Percentiles rank a stretch among this genome's conserved stretches.
phyloP scores from a whole-genome alignment of 1,139 yeast genomes.

The Kazachstania sp. region DNA sequence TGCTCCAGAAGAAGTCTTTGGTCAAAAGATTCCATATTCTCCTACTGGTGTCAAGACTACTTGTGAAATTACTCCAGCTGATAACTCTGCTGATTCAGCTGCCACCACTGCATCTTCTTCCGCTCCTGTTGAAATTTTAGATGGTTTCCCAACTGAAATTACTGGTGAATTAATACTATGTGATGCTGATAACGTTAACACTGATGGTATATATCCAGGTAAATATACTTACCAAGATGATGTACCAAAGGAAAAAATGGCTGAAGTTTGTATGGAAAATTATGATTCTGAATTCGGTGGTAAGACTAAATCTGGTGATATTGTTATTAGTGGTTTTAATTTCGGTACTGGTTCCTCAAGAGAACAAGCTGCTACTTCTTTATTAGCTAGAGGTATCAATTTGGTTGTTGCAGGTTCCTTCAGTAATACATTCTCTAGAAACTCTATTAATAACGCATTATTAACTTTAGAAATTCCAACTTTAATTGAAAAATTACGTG shows the following conservation, averaged over 20 bases:
- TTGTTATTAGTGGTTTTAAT: conserved; percentile 84
- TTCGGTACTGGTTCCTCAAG: conserved; percentile 99
- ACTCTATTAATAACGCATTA: conserved; percentile 90
- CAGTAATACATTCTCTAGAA: conserved; percentile 92
- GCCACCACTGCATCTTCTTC: conserved; percentile 25
- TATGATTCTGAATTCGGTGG: conserved; percentile 79
- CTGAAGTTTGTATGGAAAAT: conserved; percentile 98
- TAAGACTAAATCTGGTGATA: conserved; percentile 82
- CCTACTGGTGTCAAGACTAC: conserved; percentile 23
- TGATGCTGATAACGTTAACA: conserved; percentile 95
- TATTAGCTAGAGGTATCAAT: conserved; percentile 86
- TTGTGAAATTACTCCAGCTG: conserved; percentile 31
- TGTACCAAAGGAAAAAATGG: conserved; percentile 89
- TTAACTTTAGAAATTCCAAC: conserved; percentile 90
- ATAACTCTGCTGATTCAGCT: conserved; percentile 27
- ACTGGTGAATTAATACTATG: conserved; percentile 89
- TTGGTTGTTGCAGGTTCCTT: conserved; percentile 95
- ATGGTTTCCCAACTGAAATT: conserved; percentile 83
- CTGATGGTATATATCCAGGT: conserved; percentile 98
- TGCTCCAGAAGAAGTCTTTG: conserved; percentile 77
- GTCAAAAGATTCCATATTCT: conserved; percentile 28
- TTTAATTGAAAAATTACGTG: conserved; percentile 67
- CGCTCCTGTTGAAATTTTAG: conserved; percentile 58
- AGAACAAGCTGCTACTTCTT: conserved; percentile 98
- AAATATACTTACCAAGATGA: conserved; percentile 98